A percentile compares a stretch with the other conserved stretches of the same genome.
Conservation (phyloP, 2,329 filamentous ascomycete species). For the Aspergillus nomiae region DNA sequence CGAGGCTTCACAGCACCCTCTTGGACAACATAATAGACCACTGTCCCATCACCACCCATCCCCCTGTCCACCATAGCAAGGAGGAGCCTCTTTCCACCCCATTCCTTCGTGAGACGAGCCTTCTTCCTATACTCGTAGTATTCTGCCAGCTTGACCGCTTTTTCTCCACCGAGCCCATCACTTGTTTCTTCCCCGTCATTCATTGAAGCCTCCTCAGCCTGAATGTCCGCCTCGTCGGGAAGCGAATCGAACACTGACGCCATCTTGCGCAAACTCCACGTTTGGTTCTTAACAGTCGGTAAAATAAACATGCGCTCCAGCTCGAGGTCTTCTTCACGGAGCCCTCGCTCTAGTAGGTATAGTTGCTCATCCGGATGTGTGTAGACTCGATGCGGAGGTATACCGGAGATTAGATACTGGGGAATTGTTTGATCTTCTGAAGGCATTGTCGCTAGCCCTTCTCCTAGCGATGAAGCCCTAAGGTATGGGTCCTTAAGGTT, state of each 20-base stretch:
- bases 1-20: constrained; percentile 66
- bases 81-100: constrained; percentile 57
- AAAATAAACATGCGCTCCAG: constrained; percentile 61
- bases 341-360: constrained; percentile 56
- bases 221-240: constrained; percentile 25
- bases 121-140: constrained; percentile 34
- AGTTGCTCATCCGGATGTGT: constrained; percentile 67
- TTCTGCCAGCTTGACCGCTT: constrained; percentile 31
- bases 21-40: constrained; percentile 67
- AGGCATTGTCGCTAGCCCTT: constrained; percentile 5
- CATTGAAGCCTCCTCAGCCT: constrained; percentile 7
- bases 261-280: constrained; percentile 59
- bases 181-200: constrained; percentile 17
- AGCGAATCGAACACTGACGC: constrained; percentile 60
- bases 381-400: constrained; percentile 62
- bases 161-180: constrained; percentile 23
- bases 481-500: constrained; percentile 30
- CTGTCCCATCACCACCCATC: constrained; percentile 59
- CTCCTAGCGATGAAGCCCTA: constrained; percentile 1
- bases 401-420: constrained; percentile 59
- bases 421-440: constrained; percentile 29
- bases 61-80: constrained; percentile 57
- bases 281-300: constrained; percentile 60
- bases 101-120: constrained; percentile 34
- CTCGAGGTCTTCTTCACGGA: constrained; percentile 49